Evolutionary conservation across 306 rosid species (phyloP).

Genomic region (Corylus avellana): DNA sequence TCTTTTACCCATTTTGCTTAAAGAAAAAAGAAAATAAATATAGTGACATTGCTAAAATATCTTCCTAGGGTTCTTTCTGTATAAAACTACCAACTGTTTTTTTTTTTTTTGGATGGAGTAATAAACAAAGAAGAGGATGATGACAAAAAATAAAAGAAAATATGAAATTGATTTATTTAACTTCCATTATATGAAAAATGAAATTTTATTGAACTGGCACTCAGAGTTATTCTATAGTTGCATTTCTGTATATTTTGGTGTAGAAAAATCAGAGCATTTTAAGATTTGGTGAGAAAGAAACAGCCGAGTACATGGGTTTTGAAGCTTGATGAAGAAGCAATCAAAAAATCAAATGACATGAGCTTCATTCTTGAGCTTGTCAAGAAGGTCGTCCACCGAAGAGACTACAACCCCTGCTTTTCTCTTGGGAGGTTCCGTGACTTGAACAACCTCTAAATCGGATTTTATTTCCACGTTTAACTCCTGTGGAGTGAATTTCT

Average conservation of each 20-base stretch:
- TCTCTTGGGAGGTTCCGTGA: slow-evolving; percentile 92
- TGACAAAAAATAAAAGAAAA: background rate
- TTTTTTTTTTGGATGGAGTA: no score
- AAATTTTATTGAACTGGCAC: slow-evolving; percentile 7
- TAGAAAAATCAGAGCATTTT: slow-evolving; percentile 4
- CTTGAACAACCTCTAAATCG: slow-evolving; percentile 74
- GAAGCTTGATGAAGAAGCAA: background rate
- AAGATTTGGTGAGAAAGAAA: slow-evolving; percentile 15
- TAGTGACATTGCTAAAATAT: no score
- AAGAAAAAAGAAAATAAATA: no score
- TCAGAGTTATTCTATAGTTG: background rate
- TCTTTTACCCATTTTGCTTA: no score
- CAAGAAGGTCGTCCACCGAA: slow-evolving; percentile 85
- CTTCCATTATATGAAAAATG: background rate
- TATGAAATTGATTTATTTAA: background rate
- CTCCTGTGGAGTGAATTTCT: slow-evolving; percentile 68
- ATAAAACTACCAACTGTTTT: no score
- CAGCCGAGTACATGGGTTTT: background rate
- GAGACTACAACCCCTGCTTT: slow-evolving; percentile 80
- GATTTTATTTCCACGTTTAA: slow-evolving; percentile 72
- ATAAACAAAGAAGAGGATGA: background rate
- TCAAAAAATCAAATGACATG: slow-evolving; percentile 54
- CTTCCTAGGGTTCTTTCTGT: no score
- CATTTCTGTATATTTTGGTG: background rate
- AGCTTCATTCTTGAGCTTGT: slow-evolving; percentile 84